Evolutionary conservation across 2,329 filamentous ascomycete species (phyloP), one percentile per base, ranked within the genome.

Genomic region (Capronia epimyces): DNA sequence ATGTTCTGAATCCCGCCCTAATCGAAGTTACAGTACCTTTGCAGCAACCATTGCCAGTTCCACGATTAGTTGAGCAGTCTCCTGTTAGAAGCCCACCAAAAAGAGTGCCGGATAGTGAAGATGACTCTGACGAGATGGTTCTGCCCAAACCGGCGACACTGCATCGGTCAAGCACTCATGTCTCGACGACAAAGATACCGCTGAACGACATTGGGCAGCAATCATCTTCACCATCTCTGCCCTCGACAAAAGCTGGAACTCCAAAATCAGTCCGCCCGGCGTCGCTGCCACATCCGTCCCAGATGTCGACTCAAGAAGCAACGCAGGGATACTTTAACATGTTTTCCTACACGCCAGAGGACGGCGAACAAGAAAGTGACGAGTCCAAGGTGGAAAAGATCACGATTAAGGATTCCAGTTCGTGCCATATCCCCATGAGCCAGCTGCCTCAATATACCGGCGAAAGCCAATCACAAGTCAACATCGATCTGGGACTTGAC

Each of bases 341-440:
- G 15, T 58, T 55, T 16, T 56, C 57, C 2, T 43, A 43, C 12
- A 52, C 58, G 20, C 50, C 43, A 13, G 45, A 39, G 16, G 15
- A 25, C 39, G 39, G 3, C 20, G 39, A 41, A 49, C 7, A 24
- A 43, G 5, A 16, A 46, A 15, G n/a, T 42, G 34, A 37, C 3
- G 27, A 37, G 1, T 31, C 42, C n/a, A 45, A 40, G 24, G 13
- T 18, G 6, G 55, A 57, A 12, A 51, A 47, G 29, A 52, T 62
- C 29, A 58, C 56, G 8, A 60, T 62, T 41, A 60, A 62, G 37
- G 60, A 62, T 39, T 62, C 60, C 8, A 60, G 58, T 42, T 60
- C 60, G 3, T 45, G 39, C 9, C 41, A 34, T 13, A 43, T 52
- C 7, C 22, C 43, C 3, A 32, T 60, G 36, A 60, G 58, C 25